phyloP scores from a whole-genome alignment of 805 yeast species.

The Starmerella bombicola region DNA sequence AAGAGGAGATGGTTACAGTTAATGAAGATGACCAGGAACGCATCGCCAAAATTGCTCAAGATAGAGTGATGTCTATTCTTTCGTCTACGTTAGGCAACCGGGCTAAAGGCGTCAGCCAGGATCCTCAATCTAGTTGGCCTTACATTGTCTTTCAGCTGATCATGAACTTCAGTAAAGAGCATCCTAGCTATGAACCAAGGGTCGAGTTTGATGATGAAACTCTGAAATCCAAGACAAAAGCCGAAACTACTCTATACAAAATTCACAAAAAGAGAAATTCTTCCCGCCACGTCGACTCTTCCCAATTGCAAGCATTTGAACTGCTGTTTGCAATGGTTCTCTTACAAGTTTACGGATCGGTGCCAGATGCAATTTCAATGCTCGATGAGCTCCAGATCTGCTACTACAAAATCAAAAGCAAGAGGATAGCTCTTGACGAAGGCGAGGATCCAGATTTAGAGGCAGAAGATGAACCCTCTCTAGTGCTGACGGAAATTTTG shows the following conservation, averaged over 20 bases:
- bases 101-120: slow-evolving; percentile 1
- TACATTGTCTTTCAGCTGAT: slow-evolving; percentile 24
- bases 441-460: slow-evolving; percentile 30
- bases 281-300: slow-evolving; percentile 29
- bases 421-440: slow-evolving; percentile 25
- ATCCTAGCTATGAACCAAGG: slow-evolving; percentile 23
- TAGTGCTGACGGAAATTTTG: slow-evolving; percentile 47
- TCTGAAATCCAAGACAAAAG: slow-evolving; percentile 35
- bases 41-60: slow-evolving; percentile 24
- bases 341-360: slow-evolving; percentile 62
- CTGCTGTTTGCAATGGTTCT: slow-evolving; percentile 63
- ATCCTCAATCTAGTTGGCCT: slow-evolving; percentile 48
- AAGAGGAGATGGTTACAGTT: not conserved
- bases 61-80: slow-evolving; percentile 53
- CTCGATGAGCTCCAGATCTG: slow-evolving; percentile 60
- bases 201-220: slow-evolving; percentile 50
- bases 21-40: slow-evolving; percentile 4
- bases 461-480: slow-evolving; percentile 34
- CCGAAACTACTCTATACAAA: slow-evolving; percentile 38
- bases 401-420: slow-evolving; percentile 36
- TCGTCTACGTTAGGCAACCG: slow-evolving; percentile 38
- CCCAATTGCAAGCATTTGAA: slow-evolving; percentile 55
- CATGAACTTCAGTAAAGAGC: slow-evolving; percentile 15
- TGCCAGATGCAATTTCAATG: slow-evolving; percentile 58
- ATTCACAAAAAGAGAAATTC: slow-evolving; percentile 32